These are phyloP conservation scores for Endogone sp. DNA, from an alignment of 192 early-diverging fungal genomes.

Conservation along the genomic window DNA sequence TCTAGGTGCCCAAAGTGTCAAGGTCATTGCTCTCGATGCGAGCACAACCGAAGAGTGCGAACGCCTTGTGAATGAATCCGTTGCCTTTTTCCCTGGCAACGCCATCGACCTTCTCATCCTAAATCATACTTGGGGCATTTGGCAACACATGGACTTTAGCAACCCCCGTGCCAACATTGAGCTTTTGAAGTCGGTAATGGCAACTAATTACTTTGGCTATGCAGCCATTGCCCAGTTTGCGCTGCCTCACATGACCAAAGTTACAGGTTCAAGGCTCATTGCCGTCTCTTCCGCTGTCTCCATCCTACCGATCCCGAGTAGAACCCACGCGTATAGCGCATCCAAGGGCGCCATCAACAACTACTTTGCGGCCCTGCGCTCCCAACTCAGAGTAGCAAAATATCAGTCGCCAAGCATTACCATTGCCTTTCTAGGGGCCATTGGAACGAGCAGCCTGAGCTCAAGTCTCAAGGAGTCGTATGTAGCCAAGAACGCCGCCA, in stretches of 20 bases:
- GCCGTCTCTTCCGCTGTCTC: neutral
- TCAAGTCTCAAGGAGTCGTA: neutral
- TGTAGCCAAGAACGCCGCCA: neutral
- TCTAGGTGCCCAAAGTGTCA: neutral
- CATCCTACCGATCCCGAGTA: neutral
- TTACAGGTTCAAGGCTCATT: neutral
- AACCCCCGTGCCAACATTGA: conserved; percentile 1
- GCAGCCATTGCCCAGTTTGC: neutral
- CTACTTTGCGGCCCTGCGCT: neutral
- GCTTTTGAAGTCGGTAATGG: neutral
- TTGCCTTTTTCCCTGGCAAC: neutral
- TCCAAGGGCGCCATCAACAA: conserved; percentile 2
- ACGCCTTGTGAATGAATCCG: neutral
- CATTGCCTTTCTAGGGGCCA: neutral
- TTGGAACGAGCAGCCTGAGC: neutral
- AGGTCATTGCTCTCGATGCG: neutral
- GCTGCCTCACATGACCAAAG: neutral
- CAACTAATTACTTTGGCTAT: conserved; percentile 2
- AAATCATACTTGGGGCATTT: neutral
- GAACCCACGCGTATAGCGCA: neutral
- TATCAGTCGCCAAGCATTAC: neutral
- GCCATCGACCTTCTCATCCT: neutral
- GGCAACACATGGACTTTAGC: neutral
- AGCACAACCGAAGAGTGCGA: neutral
- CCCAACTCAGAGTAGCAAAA: neutral